Conservation (phyloP, 2,329 filamentous ascomycete species). For the Tolypocladium tropicale region DNA sequence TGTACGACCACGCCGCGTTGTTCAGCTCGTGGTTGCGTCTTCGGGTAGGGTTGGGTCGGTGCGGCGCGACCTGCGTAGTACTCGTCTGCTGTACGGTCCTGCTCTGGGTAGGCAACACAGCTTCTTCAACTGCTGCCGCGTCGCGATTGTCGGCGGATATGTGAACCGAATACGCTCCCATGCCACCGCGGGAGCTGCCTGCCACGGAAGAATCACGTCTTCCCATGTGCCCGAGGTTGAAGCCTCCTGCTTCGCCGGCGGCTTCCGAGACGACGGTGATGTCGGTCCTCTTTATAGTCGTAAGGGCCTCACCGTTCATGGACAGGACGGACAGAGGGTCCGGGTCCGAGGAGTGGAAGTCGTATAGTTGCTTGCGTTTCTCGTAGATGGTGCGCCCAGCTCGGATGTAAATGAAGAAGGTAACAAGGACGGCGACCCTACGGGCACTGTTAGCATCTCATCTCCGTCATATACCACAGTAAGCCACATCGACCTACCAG, state of each 20-base stretch:
- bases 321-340: conserved; percentile 25
- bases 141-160: conserved; percentile 28
- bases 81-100: conserved; percentile 8
- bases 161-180: conserved; percentile 37
- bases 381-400: conserved; percentile 59
- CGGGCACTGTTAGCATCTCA: not conserved
- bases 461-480: conserved; percentile 3
- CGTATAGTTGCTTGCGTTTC: conserved; percentile 51
- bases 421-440: conserved; percentile 51
- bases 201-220: conserved; percentile 7
- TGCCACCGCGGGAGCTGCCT: conserved; percentile 5
- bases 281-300: conserved; percentile 48
- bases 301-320: conserved; percentile 33
- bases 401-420: conserved; percentile 54
- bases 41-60: conserved; percentile 17
- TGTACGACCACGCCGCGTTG: conserved; percentile 58
- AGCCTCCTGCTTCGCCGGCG: conserved; percentile 7
- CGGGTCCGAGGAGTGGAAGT: conserved; percentile 38
- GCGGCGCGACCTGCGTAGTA: conserved; percentile 7
- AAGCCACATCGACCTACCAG: conserved; percentile 37
- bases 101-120: conserved; percentile 16
- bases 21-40: conserved; percentile 41
- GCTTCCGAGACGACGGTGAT: conserved; percentile 51
- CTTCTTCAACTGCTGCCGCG: conserved; percentile 9
- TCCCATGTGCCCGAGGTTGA: conserved; percentile 14